Conservation (phyloP, 2,329 filamentous ascomycete genomes). For the Fusarium sterilihyphosum region DNA sequence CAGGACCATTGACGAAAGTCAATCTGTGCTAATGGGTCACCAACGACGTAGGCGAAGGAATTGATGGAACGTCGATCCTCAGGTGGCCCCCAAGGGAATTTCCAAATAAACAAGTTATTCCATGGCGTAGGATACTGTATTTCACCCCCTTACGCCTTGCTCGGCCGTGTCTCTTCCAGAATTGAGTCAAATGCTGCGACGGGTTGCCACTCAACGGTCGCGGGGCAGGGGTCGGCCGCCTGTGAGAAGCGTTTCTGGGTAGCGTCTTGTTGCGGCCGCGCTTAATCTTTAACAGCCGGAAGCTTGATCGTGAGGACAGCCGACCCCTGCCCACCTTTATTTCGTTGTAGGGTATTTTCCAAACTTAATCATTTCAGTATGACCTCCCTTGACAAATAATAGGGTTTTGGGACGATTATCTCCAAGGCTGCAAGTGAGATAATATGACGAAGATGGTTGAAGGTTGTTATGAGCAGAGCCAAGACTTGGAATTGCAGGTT, state of each 20-base stretch:
- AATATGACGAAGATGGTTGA: neutral
- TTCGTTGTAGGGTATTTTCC: slow-evolving; percentile 1
- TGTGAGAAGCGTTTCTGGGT: slow-evolving; percentile 4
- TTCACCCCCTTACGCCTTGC: slow-evolving; percentile 1
- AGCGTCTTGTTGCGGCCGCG: slow-evolving; percentile 13
- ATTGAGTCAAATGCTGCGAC: slow-evolving; percentile 26
- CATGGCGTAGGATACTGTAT: neutral
- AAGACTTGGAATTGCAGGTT: neutral
- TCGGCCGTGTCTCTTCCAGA: neutral
- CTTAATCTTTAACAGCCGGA: slow-evolving; percentile 21
- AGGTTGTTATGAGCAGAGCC: neutral
- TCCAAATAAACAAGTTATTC: slow-evolving; percentile 5
- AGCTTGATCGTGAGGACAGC: slow-evolving; percentile 24
- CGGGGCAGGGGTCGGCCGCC: slow-evolving; percentile 34
- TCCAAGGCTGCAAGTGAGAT: slow-evolving; percentile 1
- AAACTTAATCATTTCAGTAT: neutral
- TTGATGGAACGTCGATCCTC: slow-evolving; percentile 13
- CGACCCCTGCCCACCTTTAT: neutral
- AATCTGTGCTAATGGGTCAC: neutral
- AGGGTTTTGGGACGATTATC: neutral
- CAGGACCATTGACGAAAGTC: neutral
- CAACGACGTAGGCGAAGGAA: slow-evolving; percentile 2
- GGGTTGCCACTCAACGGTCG: slow-evolving; percentile 29
- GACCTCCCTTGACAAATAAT: slow-evolving; percentile 20
- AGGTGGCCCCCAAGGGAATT: slow-evolving; percentile 15